Evolutionary conservation across 768 basidiomycete species (phyloP).

Genomic region (Piloderma croceum): DNA sequence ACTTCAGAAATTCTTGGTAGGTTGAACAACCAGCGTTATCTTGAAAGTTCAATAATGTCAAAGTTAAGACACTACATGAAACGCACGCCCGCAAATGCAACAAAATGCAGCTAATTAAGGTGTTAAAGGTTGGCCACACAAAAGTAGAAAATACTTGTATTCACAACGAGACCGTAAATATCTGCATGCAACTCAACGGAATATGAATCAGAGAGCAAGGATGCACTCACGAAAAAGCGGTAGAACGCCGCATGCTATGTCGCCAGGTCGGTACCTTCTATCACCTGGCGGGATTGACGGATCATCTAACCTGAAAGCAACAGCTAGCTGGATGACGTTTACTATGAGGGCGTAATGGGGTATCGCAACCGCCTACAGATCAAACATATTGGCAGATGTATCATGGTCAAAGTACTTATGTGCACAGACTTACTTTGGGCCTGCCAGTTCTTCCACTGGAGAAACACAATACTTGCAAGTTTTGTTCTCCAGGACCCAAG

Average conservation of each 20-base stretch:
- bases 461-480: slow-evolving; percentile 43
- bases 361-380: slow-evolving; percentile 40
- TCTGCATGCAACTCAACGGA: slow-evolving; percentile 20
- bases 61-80: neutral
- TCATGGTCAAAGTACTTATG: neutral
- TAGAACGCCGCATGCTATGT: slow-evolving; percentile 32
- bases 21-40: slow-evolving; percentile 52
- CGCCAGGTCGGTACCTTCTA: slow-evolving; percentile 38
- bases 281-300: slow-evolving; percentile 29
- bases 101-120: slow-evolving; percentile 53
- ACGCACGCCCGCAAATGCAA: slow-evolving; percentile 47
- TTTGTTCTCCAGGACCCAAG: slow-evolving; percentile 38
- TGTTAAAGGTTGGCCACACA: too few relatives aligned
- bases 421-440: slow-evolving; percentile 38
- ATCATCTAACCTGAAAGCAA: slow-evolving; percentile 28
- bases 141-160: slow-evolving; percentile 13
- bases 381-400: neutral
- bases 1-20: slow-evolving; percentile 49
- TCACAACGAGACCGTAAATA: slow-evolving; percentile 38
- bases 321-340: slow-evolving; percentile 38
- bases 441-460: slow-evolving; percentile 50
- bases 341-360: slow-evolving; percentile 43
- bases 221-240: slow-evolving; percentile 17
- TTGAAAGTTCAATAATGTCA: slow-evolving; percentile 19
- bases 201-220: neutral